These are phyloP conservation scores for Hyaloscypha bicolor DNA, from an alignment of 495 filamentous ascomycete species.

Conservation along the genomic window DNA sequence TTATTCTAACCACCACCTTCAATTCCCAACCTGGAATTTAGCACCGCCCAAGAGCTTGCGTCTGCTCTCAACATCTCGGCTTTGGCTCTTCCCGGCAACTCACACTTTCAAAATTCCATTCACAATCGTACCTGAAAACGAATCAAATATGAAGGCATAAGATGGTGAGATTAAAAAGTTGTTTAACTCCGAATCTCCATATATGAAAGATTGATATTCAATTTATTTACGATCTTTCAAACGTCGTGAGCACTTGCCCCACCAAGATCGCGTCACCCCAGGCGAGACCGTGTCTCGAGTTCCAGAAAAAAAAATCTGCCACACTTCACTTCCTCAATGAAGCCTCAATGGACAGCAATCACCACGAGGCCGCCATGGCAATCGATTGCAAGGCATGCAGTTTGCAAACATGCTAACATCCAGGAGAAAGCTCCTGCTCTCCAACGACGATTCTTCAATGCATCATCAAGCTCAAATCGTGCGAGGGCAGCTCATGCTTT, in stretches of 20 bases:
- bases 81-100: no score
- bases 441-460: neutral
- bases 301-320: neutral
- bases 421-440: neutral
- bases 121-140: no score
- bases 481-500: neutral
- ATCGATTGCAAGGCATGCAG: neutral
- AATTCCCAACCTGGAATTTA: no score
- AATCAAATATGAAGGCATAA: no score
- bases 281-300: neutral
- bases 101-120: no score
- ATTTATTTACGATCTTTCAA: no score
- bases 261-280: neutral
- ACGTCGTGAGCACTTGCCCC: neutral
- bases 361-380: slow-evolving; percentile 9
- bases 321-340: slow-evolving; percentile 12
- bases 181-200: no score
- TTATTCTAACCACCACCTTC: no score
- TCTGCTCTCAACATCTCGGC: no score
- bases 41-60: no score
- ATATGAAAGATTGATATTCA: no score
- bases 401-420: neutral
- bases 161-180: no score
- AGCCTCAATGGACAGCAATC: slow-evolving; percentile 19
- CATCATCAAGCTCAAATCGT: neutral